phyloP scores from a whole-genome alignment of 805 yeast species.

The Myxozyma neotropica region DNA sequence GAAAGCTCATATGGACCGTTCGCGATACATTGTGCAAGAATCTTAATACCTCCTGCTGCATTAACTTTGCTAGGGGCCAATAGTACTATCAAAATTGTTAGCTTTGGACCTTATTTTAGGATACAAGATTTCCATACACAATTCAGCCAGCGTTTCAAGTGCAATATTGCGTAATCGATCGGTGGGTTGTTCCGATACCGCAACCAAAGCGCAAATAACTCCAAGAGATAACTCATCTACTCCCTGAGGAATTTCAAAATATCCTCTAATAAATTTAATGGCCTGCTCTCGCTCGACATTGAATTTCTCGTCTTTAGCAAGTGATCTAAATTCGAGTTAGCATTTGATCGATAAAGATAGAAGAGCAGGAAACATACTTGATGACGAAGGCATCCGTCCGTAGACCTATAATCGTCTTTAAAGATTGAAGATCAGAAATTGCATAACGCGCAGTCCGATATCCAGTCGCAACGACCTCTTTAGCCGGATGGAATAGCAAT shows the following conservation, averaged over 20 bases:
- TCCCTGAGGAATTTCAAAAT: constrained; percentile 60
- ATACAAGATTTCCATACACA: too few relatives aligned
- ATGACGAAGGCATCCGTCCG: constrained; percentile 66
- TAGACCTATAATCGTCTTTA: constrained; percentile 55
- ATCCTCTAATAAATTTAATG: constrained; percentile 64
- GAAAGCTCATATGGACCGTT: constrained; percentile 58
- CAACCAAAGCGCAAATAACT: constrained; percentile 65
- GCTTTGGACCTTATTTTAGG: not conserved
- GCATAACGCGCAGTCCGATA: constrained; percentile 72
- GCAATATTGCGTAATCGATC: constrained; percentile 56
- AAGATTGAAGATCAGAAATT: constrained; percentile 56
- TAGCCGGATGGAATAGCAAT: constrained; percentile 58
- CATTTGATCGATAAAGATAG: not conserved
- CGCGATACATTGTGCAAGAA: constrained; percentile 51
- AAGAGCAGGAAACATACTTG: constrained; percentile 36
- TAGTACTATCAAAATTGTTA: constrained; percentile 42
- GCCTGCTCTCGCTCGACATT: constrained; percentile 77
- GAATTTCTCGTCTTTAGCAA: constrained; percentile 58
- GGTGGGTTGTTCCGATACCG: constrained; percentile 58
- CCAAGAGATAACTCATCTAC: constrained; percentile 59
- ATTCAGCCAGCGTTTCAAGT: constrained; percentile 57
- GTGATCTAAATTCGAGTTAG: constrained; percentile 42
- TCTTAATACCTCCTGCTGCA: constrained; percentile 51
- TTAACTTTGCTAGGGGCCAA: constrained; percentile 49
- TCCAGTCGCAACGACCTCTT: constrained; percentile 72